Evolutionary conservation across 169 alveolate genomes (phyloP).

Genomic region (Plasmodium malariae): DNA sequence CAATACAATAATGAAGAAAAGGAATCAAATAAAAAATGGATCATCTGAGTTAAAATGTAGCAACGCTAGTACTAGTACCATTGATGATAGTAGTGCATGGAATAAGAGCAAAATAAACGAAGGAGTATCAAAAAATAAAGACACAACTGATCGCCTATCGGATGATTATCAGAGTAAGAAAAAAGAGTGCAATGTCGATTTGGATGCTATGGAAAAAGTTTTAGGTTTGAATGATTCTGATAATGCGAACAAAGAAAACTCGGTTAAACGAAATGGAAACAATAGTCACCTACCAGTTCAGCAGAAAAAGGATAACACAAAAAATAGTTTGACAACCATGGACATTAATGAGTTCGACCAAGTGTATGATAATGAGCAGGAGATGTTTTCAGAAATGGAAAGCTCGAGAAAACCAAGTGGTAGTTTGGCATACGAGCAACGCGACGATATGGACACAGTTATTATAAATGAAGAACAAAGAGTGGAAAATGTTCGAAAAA

Average conservation of each 20-base stretch:
- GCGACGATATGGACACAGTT: too few species aligned
- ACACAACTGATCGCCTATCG: neutral
- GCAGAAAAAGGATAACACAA: too few species aligned
- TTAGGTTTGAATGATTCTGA: neutral
- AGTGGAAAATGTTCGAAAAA: too few species aligned
- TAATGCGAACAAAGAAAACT: neutral
- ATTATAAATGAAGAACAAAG: too few species aligned
- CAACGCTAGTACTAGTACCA: neutral
- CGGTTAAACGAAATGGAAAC: neutral
- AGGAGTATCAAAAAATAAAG: neutral
- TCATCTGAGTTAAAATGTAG: neutral
- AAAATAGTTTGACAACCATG: too few species aligned
- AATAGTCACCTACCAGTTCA: too few species aligned
- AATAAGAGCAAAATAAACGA: neutral
- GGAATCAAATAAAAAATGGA: neutral
- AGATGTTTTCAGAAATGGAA: too few species aligned
- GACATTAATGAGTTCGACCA: too few species aligned
- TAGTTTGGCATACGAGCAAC: too few species aligned
- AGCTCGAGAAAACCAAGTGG: too few species aligned
- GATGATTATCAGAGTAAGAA: neutral
- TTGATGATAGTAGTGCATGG: neutral
- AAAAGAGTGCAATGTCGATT: neutral
- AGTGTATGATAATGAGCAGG: too few species aligned
- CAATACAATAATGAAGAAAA: conserved; percentile 14
- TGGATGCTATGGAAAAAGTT: neutral